These are phyloP conservation scores for Globisporangium cylindrosporum DNA, from an alignment of 352 stramenopile genomes.

Conservation along the genomic window DNA sequence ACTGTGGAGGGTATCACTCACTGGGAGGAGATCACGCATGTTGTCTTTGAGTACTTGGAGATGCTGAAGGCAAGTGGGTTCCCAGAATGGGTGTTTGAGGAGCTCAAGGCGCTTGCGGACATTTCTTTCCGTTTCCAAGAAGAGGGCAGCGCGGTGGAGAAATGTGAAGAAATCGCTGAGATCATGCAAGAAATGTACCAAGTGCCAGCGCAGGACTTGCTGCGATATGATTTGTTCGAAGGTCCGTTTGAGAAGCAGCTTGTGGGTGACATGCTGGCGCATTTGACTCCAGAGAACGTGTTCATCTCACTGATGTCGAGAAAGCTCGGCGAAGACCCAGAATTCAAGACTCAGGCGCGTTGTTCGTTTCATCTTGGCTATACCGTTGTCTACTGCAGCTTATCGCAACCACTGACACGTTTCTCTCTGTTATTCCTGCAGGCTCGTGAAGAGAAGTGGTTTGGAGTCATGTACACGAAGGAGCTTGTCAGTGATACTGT, in stretches of 20 bases:
- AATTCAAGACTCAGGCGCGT: conserved; percentile 37
- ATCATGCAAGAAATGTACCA: conserved; percentile 75
- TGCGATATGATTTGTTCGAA: conserved; percentile 66
- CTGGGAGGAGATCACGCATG: conserved; percentile 56
- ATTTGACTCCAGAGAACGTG: conserved; percentile 49
- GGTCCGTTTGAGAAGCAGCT: conserved; percentile 44
- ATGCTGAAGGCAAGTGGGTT: conserved; percentile 53
- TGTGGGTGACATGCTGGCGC: conserved; percentile 36
- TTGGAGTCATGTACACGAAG: conserved; percentile 52
- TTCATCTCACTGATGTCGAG: conserved; percentile 54
- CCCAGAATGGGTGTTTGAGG: conserved; percentile 72
- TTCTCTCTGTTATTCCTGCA: conserved; percentile 15
- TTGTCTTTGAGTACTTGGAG: conserved; percentile 65
- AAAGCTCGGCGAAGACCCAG: conserved; percentile 30
- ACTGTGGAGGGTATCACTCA: conserved; percentile 57
- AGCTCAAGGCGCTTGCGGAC: conserved; percentile 56
- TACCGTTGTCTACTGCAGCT: neutral
- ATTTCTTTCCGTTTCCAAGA: conserved; percentile 80
- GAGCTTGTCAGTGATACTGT: conserved; percentile 33
- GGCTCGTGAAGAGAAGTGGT: conserved; percentile 57
- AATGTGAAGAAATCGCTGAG: conserved; percentile 65
- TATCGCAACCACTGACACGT: neutral
- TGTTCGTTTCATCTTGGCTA: neutral
- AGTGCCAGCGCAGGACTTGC: conserved; percentile 46
- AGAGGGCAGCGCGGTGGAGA: conserved; percentile 62